These are phyloP conservation scores for Malbranchea cinnamomea DNA, from an alignment of 2,329 filamentous ascomycete species.

Conservation along the genomic window DNA sequence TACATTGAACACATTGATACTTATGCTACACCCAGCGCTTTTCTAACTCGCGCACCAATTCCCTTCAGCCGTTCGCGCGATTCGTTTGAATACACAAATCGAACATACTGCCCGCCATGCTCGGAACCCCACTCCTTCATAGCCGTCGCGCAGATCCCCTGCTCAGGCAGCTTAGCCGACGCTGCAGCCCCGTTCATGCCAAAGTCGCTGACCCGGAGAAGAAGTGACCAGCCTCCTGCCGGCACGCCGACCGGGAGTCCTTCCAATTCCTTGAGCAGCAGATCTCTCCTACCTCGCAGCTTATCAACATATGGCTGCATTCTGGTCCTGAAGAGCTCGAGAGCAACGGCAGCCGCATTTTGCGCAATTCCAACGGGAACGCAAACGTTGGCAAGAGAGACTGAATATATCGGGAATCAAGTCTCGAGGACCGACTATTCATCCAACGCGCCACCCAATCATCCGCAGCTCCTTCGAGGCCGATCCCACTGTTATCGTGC, in stretches of 20 bases:
- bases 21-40: too few species aligned
- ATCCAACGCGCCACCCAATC: constrained; percentile 6
- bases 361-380: constrained; percentile 5
- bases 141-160: constrained; percentile 6
- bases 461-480: constrained; percentile 6
- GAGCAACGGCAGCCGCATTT: constrained; percentile 1
- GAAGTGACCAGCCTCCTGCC: constrained; percentile 6
- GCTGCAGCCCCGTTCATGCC: constrained; percentile 3
- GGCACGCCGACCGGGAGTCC: constrained; percentile 5
- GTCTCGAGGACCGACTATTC: constrained; percentile 3
- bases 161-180: constrained; percentile 4
- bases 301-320: constrained; percentile 4
- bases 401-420: constrained; percentile 4
- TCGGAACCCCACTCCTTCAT: constrained; percentile 3
- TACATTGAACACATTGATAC: too few species aligned
- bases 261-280: constrained; percentile 3
- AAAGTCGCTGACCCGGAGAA: constrained; percentile 4
- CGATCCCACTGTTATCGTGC: constrained; percentile 4
- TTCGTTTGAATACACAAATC: constrained; percentile 7
- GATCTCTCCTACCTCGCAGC: constrained; percentile 3
- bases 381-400: constrained; percentile 3
- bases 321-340: constrained; percentile 2
- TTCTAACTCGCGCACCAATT: constrained; percentile 3
- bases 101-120: constrained; percentile 2
- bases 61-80: constrained; percentile 3